These are phyloP conservation scores for Jaltomata sinuosa DNA, from an alignment of 257 asterid species.

Conservation along the genomic window DNA sequence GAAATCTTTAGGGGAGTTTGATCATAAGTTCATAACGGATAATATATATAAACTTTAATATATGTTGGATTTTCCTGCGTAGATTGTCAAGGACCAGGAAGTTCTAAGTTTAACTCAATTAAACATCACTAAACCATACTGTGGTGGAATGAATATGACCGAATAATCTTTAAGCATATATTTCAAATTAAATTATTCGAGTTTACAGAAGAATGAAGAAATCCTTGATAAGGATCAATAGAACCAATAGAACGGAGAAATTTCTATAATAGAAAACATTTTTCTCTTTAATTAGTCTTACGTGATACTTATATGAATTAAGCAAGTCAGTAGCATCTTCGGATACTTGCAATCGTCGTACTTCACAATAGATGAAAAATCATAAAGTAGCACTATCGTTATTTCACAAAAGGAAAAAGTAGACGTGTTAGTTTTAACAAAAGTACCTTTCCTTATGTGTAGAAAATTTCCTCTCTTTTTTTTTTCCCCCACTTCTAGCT, in stretches of 20 bases:
- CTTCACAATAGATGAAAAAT: not conserved
- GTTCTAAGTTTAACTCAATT: not conserved
- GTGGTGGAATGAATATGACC: not conserved
- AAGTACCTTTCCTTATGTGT: not conserved
- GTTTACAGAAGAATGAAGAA: rapidly evolving
- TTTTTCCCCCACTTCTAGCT: not conserved
- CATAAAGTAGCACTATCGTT: no score
- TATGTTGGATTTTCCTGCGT: not conserved
- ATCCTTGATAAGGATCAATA: not conserved
- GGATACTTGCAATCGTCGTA: not conserved
- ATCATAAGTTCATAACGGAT: not conserved
- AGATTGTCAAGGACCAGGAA: not conserved
- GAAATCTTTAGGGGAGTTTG: not conserved
- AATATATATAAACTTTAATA: not conserved
- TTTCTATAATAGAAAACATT: not conserved
- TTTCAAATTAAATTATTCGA: not conserved
- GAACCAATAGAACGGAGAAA: not conserved
- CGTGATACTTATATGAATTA: not conserved
- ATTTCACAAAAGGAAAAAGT: not conserved
- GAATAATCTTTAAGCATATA: not conserved
- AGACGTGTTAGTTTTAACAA: not conserved
- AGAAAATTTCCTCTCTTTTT: not conserved
- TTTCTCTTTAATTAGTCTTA: not conserved
- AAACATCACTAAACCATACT: not conserved
- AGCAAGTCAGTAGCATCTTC: not conserved